Evolutionary conservation across 352 stramenopile genomes (phyloP), one percentile per base, ranked within the genome.

Genomic region (Globisporangium radiosum): DNA sequence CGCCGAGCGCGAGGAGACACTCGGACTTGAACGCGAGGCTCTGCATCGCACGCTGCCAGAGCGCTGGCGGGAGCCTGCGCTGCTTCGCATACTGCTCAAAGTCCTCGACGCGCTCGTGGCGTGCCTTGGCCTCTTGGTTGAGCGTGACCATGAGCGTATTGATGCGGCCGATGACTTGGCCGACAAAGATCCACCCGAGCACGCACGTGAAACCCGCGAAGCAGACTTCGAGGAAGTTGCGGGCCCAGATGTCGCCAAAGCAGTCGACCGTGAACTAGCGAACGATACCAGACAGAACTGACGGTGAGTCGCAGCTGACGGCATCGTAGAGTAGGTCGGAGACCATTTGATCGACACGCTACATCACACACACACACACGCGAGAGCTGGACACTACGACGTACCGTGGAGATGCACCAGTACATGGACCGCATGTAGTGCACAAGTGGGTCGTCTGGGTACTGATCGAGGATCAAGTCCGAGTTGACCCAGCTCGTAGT

Each of bases 391-490:
- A 33, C 25, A 33, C 25, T 33, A 33, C 25, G 6, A 19, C 17
- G 4, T 71, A 90, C 80, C 53, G 81, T 75, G 0, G 76, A 87
- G 11, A 91, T 68, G 40, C 73, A 89, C 81, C 81, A 91, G 33
- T 91, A 91, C 64, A 91, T 78, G n/a, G 78, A 65, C 47, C 81
- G 81, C 63, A 89, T 81, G 59, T 91, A 91, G 57, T 88, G 76
- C 19, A 88, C 64, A 0, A 69, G 53, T 0, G 73, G 59, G 9
- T 73, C 71, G 38, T 86, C 52, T 4, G 81, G 78, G 38, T 88
- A 74, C 39, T 88, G 71, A 2, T 45, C 52, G 2, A 91, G 44
- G 43, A 91, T 72, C 7, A 73, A 54, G 45, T 91, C 81, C 17
- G 72, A 57, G 25, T 65, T 86, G 40, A 89, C 59, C 81, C 81